phyloP scores from a whole-genome alignment of 768 basidiomycete genomes.

The Coprinopsis sp. region DNA sequence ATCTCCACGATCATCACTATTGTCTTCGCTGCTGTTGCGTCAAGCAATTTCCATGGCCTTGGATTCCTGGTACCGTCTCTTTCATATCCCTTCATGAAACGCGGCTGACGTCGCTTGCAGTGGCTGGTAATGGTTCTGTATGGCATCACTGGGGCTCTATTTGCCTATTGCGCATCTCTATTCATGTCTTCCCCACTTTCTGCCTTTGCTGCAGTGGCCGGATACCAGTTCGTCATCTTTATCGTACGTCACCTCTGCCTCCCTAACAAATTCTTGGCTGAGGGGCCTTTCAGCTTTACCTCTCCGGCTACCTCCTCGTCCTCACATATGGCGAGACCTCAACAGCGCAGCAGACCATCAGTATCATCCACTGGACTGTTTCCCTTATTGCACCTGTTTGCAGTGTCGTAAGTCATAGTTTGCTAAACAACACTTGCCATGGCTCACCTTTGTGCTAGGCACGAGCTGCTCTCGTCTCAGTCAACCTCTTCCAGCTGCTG shows the following conservation, averaged over 20 bases:
- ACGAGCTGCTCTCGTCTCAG: conserved; percentile 67
- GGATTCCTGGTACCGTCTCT: conserved; percentile 51
- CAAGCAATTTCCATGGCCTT: conserved; percentile 60
- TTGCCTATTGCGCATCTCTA: conserved; percentile 63
- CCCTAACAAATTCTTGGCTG: not conserved
- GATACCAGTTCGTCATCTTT: conserved; percentile 69
- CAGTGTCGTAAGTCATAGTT: conserved; percentile 49
- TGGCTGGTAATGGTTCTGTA: conserved; percentile 72
- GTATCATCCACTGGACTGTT: conserved; percentile 64
- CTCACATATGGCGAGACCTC: conserved; percentile 68
- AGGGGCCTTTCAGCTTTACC: conserved; percentile 43
- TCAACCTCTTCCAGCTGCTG: conserved; percentile 72
- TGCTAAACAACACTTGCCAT: not conserved
- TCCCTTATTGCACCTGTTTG: conserved; percentile 67
- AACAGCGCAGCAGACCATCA: conserved; percentile 48
- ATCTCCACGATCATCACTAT: conserved; percentile 60
- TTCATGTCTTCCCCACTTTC: conserved; percentile 61
- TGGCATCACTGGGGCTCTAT: conserved; percentile 62
- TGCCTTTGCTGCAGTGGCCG: conserved; percentile 69
- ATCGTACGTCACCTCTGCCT: conserved; percentile 42
- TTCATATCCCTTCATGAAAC: not conserved
- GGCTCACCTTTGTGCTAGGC: conserved; percentile 36
- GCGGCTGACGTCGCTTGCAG: conserved; percentile 27
- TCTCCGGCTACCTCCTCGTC: conserved; percentile 64
- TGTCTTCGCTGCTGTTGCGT: conserved; percentile 48